Conservation (phyloP, 2,329 filamentous ascomycete species). For the Colletotrichum sp. region DNA sequence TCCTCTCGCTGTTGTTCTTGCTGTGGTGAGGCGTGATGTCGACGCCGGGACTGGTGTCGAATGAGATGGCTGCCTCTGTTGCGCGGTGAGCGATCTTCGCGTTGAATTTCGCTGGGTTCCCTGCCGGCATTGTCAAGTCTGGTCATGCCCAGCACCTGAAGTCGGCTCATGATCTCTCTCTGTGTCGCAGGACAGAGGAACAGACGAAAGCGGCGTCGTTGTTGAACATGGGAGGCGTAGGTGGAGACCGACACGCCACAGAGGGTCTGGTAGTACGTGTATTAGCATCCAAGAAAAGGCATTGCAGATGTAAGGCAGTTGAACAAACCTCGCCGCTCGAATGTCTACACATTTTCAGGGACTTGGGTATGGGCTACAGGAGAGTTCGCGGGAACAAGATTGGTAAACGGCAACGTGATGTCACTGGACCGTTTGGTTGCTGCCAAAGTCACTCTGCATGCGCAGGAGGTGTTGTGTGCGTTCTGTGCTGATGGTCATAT, state of each 20-base stretch:
- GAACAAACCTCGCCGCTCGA: background rate
- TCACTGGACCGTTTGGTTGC: background rate
- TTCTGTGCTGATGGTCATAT: background rate
- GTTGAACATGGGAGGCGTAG: background rate
- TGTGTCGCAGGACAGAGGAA: background rate
- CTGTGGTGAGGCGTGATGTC: background rate
- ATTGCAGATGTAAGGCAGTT: background rate
- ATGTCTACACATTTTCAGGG: background rate
- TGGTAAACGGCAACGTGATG: background rate
- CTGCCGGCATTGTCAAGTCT: background rate
- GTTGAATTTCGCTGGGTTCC: rapidly evolving
- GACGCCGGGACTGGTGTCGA: background rate
- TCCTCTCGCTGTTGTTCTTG: background rate
- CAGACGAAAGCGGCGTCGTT: background rate
- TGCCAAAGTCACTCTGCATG: background rate
- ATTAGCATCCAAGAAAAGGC: background rate
- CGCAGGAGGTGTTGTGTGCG: background rate
- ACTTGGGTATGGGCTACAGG: background rate
- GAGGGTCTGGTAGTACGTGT: background rate
- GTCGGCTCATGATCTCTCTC: background rate
- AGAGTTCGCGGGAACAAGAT: background rate
- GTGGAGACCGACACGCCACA: background rate
- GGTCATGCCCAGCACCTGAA: background rate
- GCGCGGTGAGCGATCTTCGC: background rate
- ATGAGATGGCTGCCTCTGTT: background rate